Evolutionary conservation across 495 filamentous ascomycete species (phyloP).

Genomic region (Talaromyces thailandensis): DNA sequence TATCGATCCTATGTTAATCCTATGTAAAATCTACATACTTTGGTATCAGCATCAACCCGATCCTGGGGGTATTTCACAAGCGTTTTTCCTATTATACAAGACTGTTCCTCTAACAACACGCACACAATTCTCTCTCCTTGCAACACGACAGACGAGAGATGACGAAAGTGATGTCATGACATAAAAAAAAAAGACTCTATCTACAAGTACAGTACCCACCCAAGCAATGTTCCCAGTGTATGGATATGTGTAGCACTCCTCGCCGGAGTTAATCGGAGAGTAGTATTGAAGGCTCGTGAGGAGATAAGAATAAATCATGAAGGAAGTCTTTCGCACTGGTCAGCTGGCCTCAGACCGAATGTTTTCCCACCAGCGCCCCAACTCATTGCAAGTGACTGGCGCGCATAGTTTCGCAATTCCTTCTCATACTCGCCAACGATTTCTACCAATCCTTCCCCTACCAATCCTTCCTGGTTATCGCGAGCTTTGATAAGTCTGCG

Average conservation of each 20-base stretch:
- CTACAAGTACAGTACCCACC: neutral
- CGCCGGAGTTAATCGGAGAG: neutral
- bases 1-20: neutral
- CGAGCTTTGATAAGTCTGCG: slow-evolving; percentile 17
- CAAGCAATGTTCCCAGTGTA: neutral
- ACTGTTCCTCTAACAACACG: neutral
- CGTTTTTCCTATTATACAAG: neutral
- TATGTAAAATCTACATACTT: neutral
- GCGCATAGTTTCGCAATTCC: slow-evolving; percentile 18
- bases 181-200: neutral
- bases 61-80: too few species aligned
- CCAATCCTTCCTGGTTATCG: slow-evolving; percentile 17
- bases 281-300: neutral
- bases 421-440: slow-evolving; percentile 21
- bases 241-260: neutral
- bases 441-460: slow-evolving; percentile 17
- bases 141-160: neutral
- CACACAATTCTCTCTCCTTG: neutral
- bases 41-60: neutral
- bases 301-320: neutral
- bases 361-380: slow-evolving; percentile 18
- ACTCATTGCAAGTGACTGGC: slow-evolving; percentile 14
- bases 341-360: slow-evolving; percentile 18
- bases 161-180: neutral
- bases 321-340: slow-evolving; percentile 17